Conservation (phyloP, 768 basidiomycete genomes). For the Kwoniella heveanensis region DNA sequence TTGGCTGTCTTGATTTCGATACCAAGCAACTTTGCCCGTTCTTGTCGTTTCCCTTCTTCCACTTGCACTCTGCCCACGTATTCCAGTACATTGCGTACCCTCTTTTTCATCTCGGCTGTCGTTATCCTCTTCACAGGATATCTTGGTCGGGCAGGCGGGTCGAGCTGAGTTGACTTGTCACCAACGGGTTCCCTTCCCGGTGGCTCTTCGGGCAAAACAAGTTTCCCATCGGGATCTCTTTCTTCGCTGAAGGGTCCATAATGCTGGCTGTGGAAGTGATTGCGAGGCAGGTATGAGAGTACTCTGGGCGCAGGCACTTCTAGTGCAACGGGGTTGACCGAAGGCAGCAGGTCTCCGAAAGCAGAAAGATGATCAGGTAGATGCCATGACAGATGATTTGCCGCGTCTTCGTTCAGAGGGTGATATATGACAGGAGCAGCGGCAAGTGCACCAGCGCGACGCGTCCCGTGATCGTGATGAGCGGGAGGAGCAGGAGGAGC, state of each 20-base stretch:
- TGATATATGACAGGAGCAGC: slow-evolving; percentile 30
- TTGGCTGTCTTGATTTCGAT: slow-evolving; percentile 22
- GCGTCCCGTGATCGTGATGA: slow-evolving; percentile 49
- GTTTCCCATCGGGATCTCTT: slow-evolving; percentile 32
- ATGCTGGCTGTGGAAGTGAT: slow-evolving; percentile 42
- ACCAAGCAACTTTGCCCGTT: slow-evolving; percentile 47
- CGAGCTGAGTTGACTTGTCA: slow-evolving; percentile 40
- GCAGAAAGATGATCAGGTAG: slow-evolving; percentile 91
- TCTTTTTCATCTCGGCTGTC: slow-evolving; percentile 96
- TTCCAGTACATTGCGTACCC: slow-evolving; percentile 83
- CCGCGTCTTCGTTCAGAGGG: slow-evolving; percentile 31
- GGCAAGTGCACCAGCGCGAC: slow-evolving; percentile 43
- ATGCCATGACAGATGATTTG: slow-evolving; percentile 63
- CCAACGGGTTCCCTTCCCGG: slow-evolving; percentile 28
- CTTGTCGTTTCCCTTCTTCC: slow-evolving; percentile 45
- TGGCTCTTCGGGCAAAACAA: slow-evolving; percentile 35
- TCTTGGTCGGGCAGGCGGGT: slow-evolving; percentile 67
- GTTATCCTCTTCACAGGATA: slow-evolving; percentile 95
- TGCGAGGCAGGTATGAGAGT: slow-evolving; percentile 31
- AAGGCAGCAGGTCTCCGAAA: slow-evolving; percentile 79
- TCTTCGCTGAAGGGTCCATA: slow-evolving; percentile 49
- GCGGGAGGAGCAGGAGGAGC: slow-evolving; percentile 30
- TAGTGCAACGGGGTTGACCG: slow-evolving; percentile 64
- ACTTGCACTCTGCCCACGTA: slow-evolving; percentile 78
- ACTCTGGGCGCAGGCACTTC: slow-evolving; percentile 44